Evolutionary conservation across 202 grass and related monocot genomes (phyloP).

Genomic region (Miscanthus sacchariflorus): DNA sequence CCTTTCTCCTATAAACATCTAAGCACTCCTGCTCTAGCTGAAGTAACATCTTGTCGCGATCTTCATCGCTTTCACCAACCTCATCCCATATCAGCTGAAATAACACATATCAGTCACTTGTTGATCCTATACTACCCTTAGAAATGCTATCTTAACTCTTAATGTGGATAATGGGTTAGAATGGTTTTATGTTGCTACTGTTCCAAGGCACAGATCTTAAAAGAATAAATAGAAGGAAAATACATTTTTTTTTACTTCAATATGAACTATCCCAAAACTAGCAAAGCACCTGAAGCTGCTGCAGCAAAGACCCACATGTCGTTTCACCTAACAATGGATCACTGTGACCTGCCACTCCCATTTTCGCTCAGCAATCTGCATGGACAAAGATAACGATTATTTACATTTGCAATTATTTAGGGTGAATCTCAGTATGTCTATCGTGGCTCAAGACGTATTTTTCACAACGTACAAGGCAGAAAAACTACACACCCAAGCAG

Average conservation of each 20-base stretch:
- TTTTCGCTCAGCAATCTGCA: conserved; percentile 62
- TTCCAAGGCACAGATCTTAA: conserved; percentile 11
- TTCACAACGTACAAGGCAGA: neutral
- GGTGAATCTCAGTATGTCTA: neutral
- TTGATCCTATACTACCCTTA: conserved; percentile 21
- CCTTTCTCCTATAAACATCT: conserved; percentile 94
- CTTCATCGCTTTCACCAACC: conserved; percentile 89
- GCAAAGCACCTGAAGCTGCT: conserved; percentile 76
- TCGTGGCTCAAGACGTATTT: neutral
- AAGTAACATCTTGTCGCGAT: conserved; percentile 91
- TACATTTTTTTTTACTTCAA: neutral
- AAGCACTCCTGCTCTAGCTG: conserved; percentile 96
- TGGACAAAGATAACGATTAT: conserved; percentile 33
- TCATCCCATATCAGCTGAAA: conserved; percentile 97
- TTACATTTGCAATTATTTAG: conserved; percentile 17
- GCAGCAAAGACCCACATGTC: conserved; percentile 87
- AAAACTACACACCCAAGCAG: neutral
- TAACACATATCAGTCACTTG: conserved; percentile 28
- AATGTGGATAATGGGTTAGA: conserved; percentile 18
- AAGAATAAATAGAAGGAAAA: neutral
- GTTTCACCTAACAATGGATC: conserved; percentile 74
- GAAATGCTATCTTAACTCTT: conserved; percentile 12
- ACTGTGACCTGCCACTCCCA: conserved; percentile 62
- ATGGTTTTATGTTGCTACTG: conserved; percentile 11
- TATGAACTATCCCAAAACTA: neutral